phyloP scores from a whole-genome alignment of 1,139 yeast species.

The Debaryomyces subglobosus region DNA sequence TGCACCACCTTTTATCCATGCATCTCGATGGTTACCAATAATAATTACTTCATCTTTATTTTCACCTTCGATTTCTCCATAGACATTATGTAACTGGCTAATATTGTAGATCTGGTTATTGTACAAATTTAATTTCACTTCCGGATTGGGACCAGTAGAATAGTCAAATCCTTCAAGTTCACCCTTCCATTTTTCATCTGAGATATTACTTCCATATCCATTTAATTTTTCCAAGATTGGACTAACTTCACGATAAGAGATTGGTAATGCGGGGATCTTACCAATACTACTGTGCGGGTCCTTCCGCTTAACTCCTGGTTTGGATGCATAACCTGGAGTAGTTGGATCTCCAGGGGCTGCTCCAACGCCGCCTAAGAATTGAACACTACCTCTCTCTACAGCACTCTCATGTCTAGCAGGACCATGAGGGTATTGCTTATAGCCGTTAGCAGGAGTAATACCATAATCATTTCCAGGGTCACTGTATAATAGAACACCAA shows the following conservation, averaged over 20 bases:
- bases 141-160: constrained; percentile 51
- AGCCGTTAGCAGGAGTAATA: constrained; percentile 47
- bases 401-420: constrained; percentile 54
- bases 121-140: constrained; percentile 44
- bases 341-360: constrained; percentile 86
- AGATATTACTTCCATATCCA: constrained; percentile 40
- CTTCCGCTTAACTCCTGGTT: constrained; percentile 49
- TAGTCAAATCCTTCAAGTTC: constrained; percentile 47
- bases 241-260: constrained; percentile 48
- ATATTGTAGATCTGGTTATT: constrained; percentile 45
- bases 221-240: constrained; percentile 48
- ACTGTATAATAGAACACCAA: constrained; percentile 45
- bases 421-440: constrained; percentile 47
- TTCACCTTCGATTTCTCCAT: constrained; percentile 49
- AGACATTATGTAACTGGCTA: constrained; percentile 48
- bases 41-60: constrained; percentile 43
- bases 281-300: constrained; percentile 48
- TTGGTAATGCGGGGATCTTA: constrained; percentile 51
- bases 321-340: constrained; percentile 80
- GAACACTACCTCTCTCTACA: constrained; percentile 84
- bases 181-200: constrained; percentile 40
- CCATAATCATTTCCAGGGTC: constrained; percentile 52
- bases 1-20: constrained; percentile 59
- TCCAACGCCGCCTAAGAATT: constrained; percentile 65
- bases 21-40: constrained; percentile 53